phyloP scores from a whole-genome alignment of 192 early-diverging fungal species.

The Glomus cerebriforme region DNA sequence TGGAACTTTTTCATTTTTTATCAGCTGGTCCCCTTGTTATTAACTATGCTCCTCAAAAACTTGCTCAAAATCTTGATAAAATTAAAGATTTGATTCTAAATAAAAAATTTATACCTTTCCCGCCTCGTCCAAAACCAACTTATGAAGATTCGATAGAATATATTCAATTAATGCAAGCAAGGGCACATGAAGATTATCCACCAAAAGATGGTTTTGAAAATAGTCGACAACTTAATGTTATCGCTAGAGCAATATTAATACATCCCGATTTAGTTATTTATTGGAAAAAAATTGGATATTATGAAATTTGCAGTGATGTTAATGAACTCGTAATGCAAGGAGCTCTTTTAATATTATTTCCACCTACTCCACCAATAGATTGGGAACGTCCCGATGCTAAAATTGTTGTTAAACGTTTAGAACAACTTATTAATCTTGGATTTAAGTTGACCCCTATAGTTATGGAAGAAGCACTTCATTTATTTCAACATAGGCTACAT shows the following conservation, averaged over 20 bases:
- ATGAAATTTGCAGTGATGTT: neutral
- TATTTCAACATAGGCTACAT: neutral
- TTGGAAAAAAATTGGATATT: conserved; percentile 6
- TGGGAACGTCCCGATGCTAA: conserved; percentile 1
- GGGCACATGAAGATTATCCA: neutral
- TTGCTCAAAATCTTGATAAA: neutral
- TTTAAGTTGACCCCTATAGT: neutral
- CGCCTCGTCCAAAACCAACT: neutral
- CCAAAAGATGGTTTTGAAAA: neutral
- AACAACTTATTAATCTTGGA: neutral
- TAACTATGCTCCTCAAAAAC: neutral
- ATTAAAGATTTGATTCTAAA: neutral
- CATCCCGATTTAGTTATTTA: conserved; percentile 1
- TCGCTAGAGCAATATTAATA: neutral
- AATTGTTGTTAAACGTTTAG: neutral
- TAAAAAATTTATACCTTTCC: neutral
- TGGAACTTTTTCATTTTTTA: neutral
- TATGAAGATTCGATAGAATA: neutral
- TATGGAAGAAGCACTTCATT: conserved; percentile 8
- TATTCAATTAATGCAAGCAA: neutral
- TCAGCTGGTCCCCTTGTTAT: neutral
- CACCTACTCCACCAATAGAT: neutral
- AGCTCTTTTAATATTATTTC: neutral
- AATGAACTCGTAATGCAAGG: conserved; percentile 12
- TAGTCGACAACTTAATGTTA: neutral